Evolutionary conservation across 2,329 filamentous ascomycete species (phyloP).

Genomic region (Periconia sp.): DNA sequence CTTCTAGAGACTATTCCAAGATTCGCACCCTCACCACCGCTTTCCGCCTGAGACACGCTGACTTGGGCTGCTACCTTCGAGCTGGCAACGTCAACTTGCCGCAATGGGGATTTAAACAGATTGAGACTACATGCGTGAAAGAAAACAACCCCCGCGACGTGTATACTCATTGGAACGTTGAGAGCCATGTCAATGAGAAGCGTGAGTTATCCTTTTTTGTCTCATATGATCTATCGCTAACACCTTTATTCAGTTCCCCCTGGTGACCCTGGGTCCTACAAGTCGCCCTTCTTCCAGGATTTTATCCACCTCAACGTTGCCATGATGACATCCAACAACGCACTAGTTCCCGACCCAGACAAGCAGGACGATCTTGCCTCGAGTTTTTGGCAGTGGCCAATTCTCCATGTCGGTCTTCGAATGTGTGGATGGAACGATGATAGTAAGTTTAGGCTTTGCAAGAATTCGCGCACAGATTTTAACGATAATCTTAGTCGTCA

Average conservation of each 20-base stretch:
- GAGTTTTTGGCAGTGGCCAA: conserved; percentile 97
- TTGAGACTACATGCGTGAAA: conserved; percentile 94
- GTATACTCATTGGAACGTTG: conserved; percentile 99
- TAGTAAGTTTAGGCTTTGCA: conserved; percentile 44
- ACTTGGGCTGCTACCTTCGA: conserved; percentile 87
- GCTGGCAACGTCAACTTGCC: conserved; percentile 95
- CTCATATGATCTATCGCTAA: conserved; percentile 29
- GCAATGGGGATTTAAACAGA: conserved; percentile 99
- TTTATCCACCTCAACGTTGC: conserved; percentile 98
- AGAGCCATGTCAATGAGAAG: conserved; percentile 91
- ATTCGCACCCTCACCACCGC: conserved; percentile 90
- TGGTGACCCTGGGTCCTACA: conserved; percentile 87
- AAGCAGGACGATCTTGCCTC: conserved; percentile 99
- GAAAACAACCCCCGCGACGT: conserved; percentile 88
- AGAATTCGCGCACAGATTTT: conserved; percentile 5
- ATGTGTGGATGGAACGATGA: conserved; percentile 99
- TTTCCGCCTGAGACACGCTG: conserved; percentile 82
- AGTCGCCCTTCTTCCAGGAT: conserved; percentile 95
- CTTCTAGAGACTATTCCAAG: conserved; percentile 79
- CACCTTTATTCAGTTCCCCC: conserved; percentile 63
- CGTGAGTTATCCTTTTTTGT: conserved; percentile 59
- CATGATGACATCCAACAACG: conserved; percentile 99
- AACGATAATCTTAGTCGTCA: conserved; percentile 60
- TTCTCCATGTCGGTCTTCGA: conserved; percentile 89
- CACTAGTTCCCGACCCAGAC: conserved; percentile 93